These are phyloP conservation scores for Penicillium silybi DNA, from an alignment of 495 filamentous ascomycete genomes.

Conservation along the genomic window DNA sequence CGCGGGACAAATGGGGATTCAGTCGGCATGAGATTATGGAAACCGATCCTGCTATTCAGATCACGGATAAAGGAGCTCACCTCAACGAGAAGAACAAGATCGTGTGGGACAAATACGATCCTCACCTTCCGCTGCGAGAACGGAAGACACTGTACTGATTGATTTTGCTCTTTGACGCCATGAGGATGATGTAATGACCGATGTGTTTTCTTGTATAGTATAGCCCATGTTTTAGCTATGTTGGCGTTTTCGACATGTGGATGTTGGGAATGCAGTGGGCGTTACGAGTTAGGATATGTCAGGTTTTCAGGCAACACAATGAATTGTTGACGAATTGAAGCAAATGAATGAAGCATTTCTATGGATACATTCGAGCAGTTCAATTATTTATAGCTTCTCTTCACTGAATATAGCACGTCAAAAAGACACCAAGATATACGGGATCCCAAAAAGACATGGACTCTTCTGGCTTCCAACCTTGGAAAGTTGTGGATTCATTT, in stretches of 20 bases:
- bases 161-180: neutral
- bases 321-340: too few species aligned
- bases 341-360: too few species aligned
- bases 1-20: constrained; percentile 61
- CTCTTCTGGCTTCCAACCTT: too few species aligned
- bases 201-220: neutral
- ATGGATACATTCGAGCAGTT: too few species aligned
- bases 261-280: neutral
- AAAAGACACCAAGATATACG: too few species aligned
- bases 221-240: neutral
- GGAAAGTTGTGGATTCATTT: too few species aligned
- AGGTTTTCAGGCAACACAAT: neutral
- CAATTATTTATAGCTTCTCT: too few species aligned
- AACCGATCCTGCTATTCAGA: constrained; percentile 47
- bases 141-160: constrained; percentile 37
- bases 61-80: constrained; percentile 63
- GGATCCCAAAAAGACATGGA: too few species aligned
- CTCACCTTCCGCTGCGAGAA: constrained; percentile 37
- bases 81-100: constrained; percentile 60
- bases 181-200: neutral
- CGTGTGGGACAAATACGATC: constrained; percentile 51
- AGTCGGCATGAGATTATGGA: constrained; percentile 59
- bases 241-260: neutral
- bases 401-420: too few species aligned
- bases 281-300: neutral